A percentile compares a stretch with the other conserved stretches of the same genome.
Conservation (phyloP, 768 basidiomycete species). For the Mycena rebaudengoi region DNA sequence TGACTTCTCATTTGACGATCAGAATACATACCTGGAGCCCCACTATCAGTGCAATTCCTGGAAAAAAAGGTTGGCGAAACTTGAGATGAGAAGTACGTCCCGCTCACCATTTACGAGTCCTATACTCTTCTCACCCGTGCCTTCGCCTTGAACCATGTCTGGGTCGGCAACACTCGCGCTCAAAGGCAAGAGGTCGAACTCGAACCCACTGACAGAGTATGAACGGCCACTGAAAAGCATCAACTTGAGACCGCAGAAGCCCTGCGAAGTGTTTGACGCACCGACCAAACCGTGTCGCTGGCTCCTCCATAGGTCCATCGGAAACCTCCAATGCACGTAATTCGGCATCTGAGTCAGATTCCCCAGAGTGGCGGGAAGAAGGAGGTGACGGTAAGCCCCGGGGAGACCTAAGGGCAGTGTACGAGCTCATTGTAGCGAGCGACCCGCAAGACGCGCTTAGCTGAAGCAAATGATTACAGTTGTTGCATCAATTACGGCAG, state of each 20-base stretch:
- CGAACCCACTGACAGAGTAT: conserved; percentile 78
- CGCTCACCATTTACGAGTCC: conserved; percentile 77
- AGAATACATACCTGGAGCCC: conserved; percentile 71
- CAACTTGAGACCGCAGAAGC: neutral
- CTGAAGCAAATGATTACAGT: neutral
- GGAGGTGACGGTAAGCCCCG: conserved; percentile 45
- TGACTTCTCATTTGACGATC: neutral
- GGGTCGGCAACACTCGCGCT: conserved; percentile 81
- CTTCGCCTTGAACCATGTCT: conserved; percentile 55
- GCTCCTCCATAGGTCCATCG: conserved; percentile 57
- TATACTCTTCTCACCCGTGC: conserved; percentile 71
- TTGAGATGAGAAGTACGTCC: neutral
- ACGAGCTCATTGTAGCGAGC: conserved; percentile 52
- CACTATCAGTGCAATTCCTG: conserved; percentile 87
- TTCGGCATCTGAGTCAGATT: conserved; percentile 73
- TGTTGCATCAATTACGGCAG: neutral
- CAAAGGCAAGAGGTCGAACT: conserved; percentile 84
- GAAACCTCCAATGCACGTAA: conserved; percentile 82
- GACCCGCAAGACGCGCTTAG: neutral
- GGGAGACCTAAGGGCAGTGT: conserved; percentile 57
- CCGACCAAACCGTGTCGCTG: conserved; percentile 45
- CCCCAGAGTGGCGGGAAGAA: conserved; percentile 56
- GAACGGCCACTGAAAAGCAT: conserved; percentile 53
- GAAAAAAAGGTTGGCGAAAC: neutral
- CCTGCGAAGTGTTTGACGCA: conserved; percentile 28